A percentile compares a stretch with the other conserved stretches of the same genome.
Conservation (phyloP, 495 filamentous ascomycete species). For the Cercophora samala region DNA sequence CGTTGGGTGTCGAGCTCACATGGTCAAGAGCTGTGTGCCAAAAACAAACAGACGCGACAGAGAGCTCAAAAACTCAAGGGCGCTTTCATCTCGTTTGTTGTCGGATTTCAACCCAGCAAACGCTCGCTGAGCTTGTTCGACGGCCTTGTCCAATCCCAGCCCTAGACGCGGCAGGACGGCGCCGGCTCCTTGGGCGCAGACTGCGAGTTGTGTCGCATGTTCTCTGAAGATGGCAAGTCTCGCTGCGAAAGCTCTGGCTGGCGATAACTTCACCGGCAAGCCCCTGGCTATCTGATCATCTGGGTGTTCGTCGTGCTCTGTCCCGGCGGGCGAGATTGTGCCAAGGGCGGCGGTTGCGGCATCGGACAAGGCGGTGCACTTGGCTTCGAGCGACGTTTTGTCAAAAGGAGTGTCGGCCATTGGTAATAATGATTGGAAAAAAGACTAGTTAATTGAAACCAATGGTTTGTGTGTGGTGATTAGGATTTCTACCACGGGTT, state of each 20-base stretch:
- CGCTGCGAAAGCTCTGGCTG: background rate
- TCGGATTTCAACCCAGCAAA: background rate
- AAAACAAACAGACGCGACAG: background rate
- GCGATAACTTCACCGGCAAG: background rate
- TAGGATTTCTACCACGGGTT: background rate
- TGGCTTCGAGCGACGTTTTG: background rate
- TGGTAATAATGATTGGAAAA: background rate
- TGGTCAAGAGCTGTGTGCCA: constrained; percentile 8
- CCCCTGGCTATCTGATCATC: background rate
- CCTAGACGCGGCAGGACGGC: background rate
- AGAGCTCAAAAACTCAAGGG: background rate
- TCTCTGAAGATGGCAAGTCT: background rate
- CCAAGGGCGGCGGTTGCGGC: background rate
- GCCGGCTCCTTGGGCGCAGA: background rate
- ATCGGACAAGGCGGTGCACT: background rate
- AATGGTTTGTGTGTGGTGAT: background rate
- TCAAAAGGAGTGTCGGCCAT: background rate
- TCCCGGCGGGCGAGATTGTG: background rate
- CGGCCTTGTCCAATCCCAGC: background rate
- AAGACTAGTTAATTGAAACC: background rate
- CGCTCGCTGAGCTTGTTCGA: background rate
- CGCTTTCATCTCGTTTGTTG: background rate
- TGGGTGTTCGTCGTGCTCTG: background rate
- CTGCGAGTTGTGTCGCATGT: background rate
- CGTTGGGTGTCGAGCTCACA: background rate